Base-by-base conservation (phyloP, 2,329 filamentous ascomycete genomes). In the Amesomyces nigricolor region DNA sequence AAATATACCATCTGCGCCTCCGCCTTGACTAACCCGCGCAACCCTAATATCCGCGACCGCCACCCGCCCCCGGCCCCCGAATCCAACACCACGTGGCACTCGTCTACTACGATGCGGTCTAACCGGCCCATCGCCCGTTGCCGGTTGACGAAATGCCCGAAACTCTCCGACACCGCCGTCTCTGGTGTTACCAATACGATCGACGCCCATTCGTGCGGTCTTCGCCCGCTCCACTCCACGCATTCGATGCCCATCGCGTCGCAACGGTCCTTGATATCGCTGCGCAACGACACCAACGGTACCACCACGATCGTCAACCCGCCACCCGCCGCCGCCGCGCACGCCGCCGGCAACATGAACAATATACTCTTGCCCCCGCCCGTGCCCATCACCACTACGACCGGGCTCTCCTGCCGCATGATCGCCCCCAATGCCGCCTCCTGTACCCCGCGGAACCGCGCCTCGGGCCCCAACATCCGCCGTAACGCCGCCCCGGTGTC, bases 331-430 rank as follows among this genome's bases (percentile, higher is more conserved):
- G 32, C 47, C 35, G 19, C 5, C 4, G 35, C 7, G 22, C 13
- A 53, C 5, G 13, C 13, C 32, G 51, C 59, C 52, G 52, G 54
- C 32, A 63, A 54, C 22, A 62, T 61, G 29, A 63, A 62, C 45
- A 48, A 57, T 10, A 63, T 14, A 29, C 55, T 63, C 52, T 63
- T 63, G 19, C 57, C 57, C 17, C 53, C 50, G 5, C 56, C 51
- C 16, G 51, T 63, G 3, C 47, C 35, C 35, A 47, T 51, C 0
- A 63, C 51, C 52, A 59, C 22, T 8, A 63, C 19, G 2, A 63
- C 35, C 29, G 52, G 49, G 35, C 43, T 57, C 44, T 56, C 43
- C 3, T 46, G 30, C 10, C 16, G 30, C 6, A 55, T 32, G 3
- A 62, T 53, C 11, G 52, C 46, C n/a, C 43, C n/a, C n/a, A 63